phyloP scores from a whole-genome alignment of 352 stramenopile species.

The Globisporangium nagaii region DNA sequence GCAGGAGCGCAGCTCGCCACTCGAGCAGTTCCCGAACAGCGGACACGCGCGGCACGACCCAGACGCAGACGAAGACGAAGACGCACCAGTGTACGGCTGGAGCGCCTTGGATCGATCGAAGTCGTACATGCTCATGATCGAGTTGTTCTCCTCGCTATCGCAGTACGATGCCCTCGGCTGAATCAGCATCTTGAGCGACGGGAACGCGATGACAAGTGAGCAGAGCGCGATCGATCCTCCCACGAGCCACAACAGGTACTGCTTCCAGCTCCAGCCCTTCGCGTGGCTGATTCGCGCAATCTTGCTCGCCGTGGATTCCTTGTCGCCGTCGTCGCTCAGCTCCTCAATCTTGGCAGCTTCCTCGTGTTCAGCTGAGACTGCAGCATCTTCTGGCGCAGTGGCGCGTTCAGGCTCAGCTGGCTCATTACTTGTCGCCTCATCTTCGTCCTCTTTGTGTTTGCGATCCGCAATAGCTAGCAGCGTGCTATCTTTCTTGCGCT shows the following conservation, averaged over 20 bases:
- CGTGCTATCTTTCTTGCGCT: slow-evolving; percentile 11
- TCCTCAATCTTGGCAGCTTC: slow-evolving; percentile 1
- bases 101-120: slow-evolving; percentile 45
- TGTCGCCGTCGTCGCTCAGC: slow-evolving; percentile 6
- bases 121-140: slow-evolving; percentile 13
- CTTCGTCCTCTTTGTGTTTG: neutral
- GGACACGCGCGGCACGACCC: slow-evolving; percentile 46
- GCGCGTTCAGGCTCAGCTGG: neutral
- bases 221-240: slow-evolving; percentile 31
- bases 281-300: slow-evolving; percentile 24
- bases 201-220: slow-evolving; percentile 28
- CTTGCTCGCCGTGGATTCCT: slow-evolving; percentile 25
- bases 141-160: slow-evolving; percentile 37
- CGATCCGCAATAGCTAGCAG: neutral
- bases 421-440: too few species aligned
- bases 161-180: slow-evolving; percentile 39
- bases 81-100: slow-evolving; percentile 33
- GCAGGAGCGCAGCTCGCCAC: slow-evolving; percentile 43
- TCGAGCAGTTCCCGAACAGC: slow-evolving; percentile 50
- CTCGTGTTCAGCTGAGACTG: neutral
- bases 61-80: slow-evolving; percentile 5
- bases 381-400: neutral
- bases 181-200: slow-evolving; percentile 32
- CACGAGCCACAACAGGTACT: slow-evolving; percentile 33
- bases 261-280: slow-evolving; percentile 32